These are phyloP conservation scores for Musa itinerans DNA, from an alignment of 176 grass and related monocot species.

Conservation along the genomic window DNA sequence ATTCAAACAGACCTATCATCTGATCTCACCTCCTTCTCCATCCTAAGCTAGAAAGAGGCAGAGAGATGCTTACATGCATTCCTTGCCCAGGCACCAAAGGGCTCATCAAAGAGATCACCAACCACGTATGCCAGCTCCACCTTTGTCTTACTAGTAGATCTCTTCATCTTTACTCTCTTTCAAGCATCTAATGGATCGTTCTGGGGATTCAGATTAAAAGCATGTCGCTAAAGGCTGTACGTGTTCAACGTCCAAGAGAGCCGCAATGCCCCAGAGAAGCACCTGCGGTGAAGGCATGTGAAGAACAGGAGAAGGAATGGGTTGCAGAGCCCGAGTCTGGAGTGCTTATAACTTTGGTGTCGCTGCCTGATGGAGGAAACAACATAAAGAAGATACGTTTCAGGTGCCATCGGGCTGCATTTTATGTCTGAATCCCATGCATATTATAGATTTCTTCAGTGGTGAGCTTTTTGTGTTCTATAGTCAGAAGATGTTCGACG, in stretches of 20 bases:
- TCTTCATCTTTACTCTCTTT: slow-evolving; percentile 3
- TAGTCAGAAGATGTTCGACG: slow-evolving; percentile 13
- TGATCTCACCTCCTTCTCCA: background rate
- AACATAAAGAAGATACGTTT: slow-evolving; percentile 13
- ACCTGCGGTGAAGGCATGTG: background rate
- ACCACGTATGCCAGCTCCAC: slow-evolving; percentile 16
- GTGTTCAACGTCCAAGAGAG: background rate
- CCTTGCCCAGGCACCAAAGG: slow-evolving; percentile 21
- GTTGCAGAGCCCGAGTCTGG: slow-evolving; percentile 12
- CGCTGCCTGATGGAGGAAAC: slow-evolving; percentile 9
- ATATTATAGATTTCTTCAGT: background rate
- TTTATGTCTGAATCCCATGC: background rate
- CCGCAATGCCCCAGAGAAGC: background rate
- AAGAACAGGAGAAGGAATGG: slow-evolving; percentile 12
- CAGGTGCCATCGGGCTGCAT: background rate
- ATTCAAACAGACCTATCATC: too few species aligned
- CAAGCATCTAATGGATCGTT: background rate
- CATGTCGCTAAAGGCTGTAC: slow-evolving; percentile 12
- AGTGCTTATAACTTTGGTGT: slow-evolving; percentile 13
- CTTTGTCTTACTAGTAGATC: background rate
- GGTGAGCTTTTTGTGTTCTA: background rate
- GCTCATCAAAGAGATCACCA: slow-evolving; percentile 25
- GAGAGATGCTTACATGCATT: slow-evolving; percentile 28
- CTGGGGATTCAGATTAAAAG: slow-evolving; percentile 20
- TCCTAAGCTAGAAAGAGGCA: slow-evolving; percentile 2